Percentiles rank a stretch among this genome's conserved stretches.
These are phyloP conservation scores for Populus pruinosa DNA, from an alignment of 345 rosid species.

Conservation along the genomic window DNA sequence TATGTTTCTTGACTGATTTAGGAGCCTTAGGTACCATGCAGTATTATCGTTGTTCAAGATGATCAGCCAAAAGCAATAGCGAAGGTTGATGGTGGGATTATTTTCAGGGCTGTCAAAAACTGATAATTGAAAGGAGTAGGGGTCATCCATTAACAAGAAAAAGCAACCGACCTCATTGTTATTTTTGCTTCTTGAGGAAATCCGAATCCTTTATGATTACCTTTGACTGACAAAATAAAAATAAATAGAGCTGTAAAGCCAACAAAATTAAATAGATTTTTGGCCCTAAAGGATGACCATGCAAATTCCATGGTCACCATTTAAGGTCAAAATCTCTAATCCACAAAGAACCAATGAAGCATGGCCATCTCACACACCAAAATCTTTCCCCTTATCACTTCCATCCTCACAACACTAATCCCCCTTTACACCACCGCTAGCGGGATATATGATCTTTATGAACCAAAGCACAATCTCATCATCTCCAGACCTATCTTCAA, in stretches of 20 bases:
- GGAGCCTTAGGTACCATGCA: background rate
- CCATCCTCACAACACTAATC: conserved; percentile 26
- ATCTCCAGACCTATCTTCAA: background rate
- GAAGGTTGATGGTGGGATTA: background rate
- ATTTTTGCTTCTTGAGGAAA: background rate
- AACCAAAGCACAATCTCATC: background rate
- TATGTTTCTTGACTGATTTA: background rate
- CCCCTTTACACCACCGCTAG: background rate
- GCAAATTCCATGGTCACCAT: background rate
- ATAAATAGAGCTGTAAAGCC: background rate
- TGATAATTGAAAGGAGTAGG: too few species aligned
- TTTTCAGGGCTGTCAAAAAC: too few species aligned
- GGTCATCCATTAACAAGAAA: too few species aligned
- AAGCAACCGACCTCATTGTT: background rate
- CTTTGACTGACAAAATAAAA: background rate
- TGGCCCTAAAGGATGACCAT: too few species aligned
- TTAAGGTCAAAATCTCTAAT: conserved; percentile 24
- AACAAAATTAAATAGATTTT: background rate
- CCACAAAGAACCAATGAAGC: conserved; percentile 40
- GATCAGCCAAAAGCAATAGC: background rate
- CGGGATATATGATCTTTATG: background rate
- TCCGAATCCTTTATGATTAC: too few species aligned
- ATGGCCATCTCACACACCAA: conserved; percentile 33
- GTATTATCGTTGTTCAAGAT: background rate
- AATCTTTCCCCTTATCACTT: conserved; percentile 28